Evolutionary conservation across 2,329 filamentous ascomycete species (phyloP).

Genomic region (Neocucurbitaria cava): DNA sequence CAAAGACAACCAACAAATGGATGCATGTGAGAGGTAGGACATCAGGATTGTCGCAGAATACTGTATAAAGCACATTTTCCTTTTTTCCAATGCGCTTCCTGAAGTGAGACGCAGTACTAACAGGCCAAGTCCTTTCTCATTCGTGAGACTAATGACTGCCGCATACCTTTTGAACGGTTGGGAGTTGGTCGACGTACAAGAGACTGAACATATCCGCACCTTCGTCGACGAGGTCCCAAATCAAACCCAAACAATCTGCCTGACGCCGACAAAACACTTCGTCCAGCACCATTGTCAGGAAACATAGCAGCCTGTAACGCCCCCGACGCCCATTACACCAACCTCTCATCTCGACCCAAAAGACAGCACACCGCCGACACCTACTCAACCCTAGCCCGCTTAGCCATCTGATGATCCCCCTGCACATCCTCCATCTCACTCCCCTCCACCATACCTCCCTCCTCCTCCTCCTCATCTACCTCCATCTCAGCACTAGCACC

Average conservation of each 20-base stretch:
- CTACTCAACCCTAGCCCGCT: constrained; percentile 2
- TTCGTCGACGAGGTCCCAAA: not conserved
- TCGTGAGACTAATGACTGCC: not conserved
- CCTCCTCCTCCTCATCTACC: not conserved
- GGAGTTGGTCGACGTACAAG: not conserved
- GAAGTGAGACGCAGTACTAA: not conserved
- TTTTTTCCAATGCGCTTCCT: constrained; percentile 11
- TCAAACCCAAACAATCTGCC: not conserved
- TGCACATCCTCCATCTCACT: constrained; percentile 12
- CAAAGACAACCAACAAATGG: not conserved
- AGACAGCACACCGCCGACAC: not conserved
- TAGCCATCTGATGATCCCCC: constrained; percentile 2
- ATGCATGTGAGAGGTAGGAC: not conserved
- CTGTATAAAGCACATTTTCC: constrained; percentile 37
- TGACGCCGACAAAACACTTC: not conserved
- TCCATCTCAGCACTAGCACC: constrained; percentile 7
- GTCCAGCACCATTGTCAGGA: not conserved
- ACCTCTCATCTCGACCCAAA: not conserved
- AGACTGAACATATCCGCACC: not conserved
- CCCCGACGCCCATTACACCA: not conserved
- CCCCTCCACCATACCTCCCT: constrained; percentile 12
- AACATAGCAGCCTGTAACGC: not conserved
- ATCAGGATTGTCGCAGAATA: constrained; percentile 12
- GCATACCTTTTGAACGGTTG: not conserved
- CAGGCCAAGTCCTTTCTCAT: not conserved